Base-by-base conservation (phyloP, 2,329 filamentous ascomycete species). In the Claviceps pusilla region DNA sequence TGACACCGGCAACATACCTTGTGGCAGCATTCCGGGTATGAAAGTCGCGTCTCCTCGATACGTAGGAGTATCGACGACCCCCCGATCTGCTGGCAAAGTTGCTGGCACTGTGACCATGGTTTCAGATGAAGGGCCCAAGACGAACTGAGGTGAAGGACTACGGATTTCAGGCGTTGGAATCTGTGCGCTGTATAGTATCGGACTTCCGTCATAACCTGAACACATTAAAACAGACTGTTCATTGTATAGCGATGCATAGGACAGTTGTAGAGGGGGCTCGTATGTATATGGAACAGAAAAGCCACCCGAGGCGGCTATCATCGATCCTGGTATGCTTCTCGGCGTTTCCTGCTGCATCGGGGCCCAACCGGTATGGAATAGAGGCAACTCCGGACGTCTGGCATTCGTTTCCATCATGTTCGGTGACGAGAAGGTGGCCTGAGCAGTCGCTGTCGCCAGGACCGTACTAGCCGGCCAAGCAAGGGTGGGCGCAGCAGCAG, bases 121-220 rank as follows among this genome's bases (percentile, higher is more conserved):
- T 65, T 76, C 76, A 66, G 70, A 69, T 60, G 69, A 69, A 67
- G 73, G 70, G 64, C 71, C 68, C 63, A 71, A 68, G 59, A 72
- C 69, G 61, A 71, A 64, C 63, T 69, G 68, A 67, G 75, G 73
- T 63, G 73, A 74, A 58, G 71, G 68, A 66, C 71, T 73, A 71
- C 75, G 73, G 69, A 76, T 70, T 64, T 72, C 67, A 63, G 68
- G 69, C 59, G 64, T 58, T 56, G 70, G 69, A 47, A 67, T 63
- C 47, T 69, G 65, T 42, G 68, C 56, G 53, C 65, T 63, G 45
- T 70, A 69, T 54, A 73, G 64, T 48, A 42, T 28, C 33, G 51
- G 48, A 16, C 35, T 48, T 35, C 71, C 68, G 42, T 66, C 56
- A 56, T 69, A 75, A 28, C 63, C 64, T 33, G 67, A 55, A 48